Conservation (phyloP, 2,329 filamentous ascomycete genomes). For the Davidsoniella virescens region DNA sequence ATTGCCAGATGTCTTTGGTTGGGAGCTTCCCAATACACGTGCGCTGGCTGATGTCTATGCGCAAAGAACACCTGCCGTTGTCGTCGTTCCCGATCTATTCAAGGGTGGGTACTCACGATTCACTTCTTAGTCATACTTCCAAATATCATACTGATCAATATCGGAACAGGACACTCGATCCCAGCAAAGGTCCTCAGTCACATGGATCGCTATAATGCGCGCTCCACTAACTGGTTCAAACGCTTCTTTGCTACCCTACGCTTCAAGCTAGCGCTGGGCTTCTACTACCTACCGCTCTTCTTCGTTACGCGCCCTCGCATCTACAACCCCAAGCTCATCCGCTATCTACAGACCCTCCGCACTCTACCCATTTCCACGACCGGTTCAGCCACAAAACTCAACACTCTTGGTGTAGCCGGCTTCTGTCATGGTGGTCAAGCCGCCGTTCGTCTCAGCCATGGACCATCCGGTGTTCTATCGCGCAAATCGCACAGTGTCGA, state of each 20-base stretch:
- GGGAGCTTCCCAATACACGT: conserved; percentile 33
- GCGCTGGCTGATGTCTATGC: conserved; percentile 36
- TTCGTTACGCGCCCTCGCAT: conserved; percentile 17
- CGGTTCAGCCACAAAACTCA: conserved; percentile 13
- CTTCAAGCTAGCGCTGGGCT: neutral
- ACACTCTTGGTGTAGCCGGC: conserved; percentile 32
- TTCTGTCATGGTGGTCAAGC: conserved; percentile 49
- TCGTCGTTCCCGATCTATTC: conserved; percentile 39
- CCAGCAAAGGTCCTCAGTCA: conserved; percentile 17
- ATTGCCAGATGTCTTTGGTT: conserved; percentile 37
- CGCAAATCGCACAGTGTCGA: conserved; percentile 5
- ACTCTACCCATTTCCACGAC: conserved; percentile 5
- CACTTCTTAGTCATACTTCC: neutral
- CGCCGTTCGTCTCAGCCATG: conserved; percentile 24
- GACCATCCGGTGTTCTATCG: conserved; percentile 12
- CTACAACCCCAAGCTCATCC: conserved; percentile 18
- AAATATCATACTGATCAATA: neutral
- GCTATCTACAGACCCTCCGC: conserved; percentile 4
- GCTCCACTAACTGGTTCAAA: neutral
- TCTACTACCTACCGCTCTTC: conserved; percentile 18
- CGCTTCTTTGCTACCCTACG: neutral
- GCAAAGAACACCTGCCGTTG: conserved; percentile 27
- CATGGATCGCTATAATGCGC: conserved; percentile 14
- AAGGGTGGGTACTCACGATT: conserved; percentile 15
- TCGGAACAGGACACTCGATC: conserved; percentile 15